Conservation (phyloP, 768 basidiomycete species). For the Lactifluus subvellereus region DNA sequence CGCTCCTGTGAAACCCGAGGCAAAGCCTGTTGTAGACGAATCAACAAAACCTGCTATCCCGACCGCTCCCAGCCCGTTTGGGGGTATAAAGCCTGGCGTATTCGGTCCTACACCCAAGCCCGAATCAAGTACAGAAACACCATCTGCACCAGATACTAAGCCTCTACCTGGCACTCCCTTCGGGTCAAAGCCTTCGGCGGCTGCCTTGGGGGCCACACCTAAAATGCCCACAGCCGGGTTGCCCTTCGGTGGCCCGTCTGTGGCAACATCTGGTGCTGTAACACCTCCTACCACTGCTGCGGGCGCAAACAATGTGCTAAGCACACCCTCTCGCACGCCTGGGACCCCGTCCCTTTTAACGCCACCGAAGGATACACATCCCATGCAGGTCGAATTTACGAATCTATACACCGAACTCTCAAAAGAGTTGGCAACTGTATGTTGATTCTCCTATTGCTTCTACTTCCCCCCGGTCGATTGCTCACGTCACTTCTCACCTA, state of each 20-base stretch:
- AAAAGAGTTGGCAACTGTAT: conserved; percentile 55
- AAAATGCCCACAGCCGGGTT: conserved; percentile 14
- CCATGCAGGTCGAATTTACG: conserved; percentile 63
- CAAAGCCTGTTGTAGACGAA: background rate
- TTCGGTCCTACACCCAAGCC: conserved; percentile 9
- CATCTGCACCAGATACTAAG: background rate
- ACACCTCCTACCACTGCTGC: background rate
- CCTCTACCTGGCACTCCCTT: background rate
- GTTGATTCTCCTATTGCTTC: conserved; percentile 26
- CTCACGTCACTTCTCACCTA: background rate
- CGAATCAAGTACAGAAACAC: conserved; percentile 1
- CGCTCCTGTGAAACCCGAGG: background rate
- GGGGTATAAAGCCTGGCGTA: background rate
- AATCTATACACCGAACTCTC: conserved; percentile 42
- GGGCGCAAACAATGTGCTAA: background rate
- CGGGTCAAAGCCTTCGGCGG: background rate
- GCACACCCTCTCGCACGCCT: background rate
- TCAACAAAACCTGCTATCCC: background rate
- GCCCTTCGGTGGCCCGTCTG: conserved; percentile 10
- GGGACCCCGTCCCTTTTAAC: background rate
- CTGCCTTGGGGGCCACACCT: background rate
- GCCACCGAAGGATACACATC: conserved; percentile 32
- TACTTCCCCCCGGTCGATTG: background rate
- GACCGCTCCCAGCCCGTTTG: background rate
- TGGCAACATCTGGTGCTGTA: background rate